A percentile compares a stretch with the other conserved stretches of the same genome.
phyloP scores from a whole-genome alignment of 2,329 filamentous ascomycete genomes.

The Ophiosphaerella korrae region DNA sequence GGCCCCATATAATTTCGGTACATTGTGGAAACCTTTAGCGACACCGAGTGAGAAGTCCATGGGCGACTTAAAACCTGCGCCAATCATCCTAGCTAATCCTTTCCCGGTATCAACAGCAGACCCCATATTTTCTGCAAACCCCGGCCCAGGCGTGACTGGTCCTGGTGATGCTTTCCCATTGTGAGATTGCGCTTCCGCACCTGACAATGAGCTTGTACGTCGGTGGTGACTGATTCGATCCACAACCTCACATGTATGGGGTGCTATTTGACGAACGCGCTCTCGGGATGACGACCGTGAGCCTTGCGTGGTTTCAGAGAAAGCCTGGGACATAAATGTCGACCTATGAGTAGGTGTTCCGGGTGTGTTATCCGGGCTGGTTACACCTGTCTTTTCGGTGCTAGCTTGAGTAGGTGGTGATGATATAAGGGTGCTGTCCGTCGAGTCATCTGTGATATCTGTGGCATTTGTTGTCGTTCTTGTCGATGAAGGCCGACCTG shows the following conservation, averaged over 20 bases:
- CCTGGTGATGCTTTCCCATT: constrained; percentile 21
- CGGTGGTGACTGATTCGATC: constrained; percentile 12
- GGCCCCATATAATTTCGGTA: constrained; percentile 83
- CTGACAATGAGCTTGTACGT: constrained; percentile 22
- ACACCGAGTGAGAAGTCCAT: constrained; percentile 84
- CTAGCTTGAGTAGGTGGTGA: constrained; percentile 18
- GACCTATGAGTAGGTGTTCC: constrained; percentile 31
- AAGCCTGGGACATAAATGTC: constrained; percentile 41
- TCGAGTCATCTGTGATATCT: constrained; percentile 15
- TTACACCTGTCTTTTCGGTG: constrained; percentile 10
- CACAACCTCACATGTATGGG: neutral
- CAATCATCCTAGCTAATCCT: constrained; percentile 73
- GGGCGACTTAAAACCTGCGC: constrained; percentile 76
- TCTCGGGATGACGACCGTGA: constrained; percentile 36
- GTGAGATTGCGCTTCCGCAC: constrained; percentile 20
- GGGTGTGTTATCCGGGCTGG: constrained; percentile 16
- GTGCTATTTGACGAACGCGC: constrained; percentile 12
- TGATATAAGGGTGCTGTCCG: constrained; percentile 24
- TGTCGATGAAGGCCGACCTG: constrained; percentile 15
- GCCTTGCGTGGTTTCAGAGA: constrained; percentile 35
- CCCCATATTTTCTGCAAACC: constrained; percentile 48
- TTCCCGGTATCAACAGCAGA: constrained; percentile 68
- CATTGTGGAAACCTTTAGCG: constrained; percentile 86
- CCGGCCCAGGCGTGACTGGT: constrained; percentile 6
- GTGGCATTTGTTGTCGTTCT: constrained; percentile 19